These are phyloP conservation scores for Melanogaster broomeanus DNA, from an alignment of 768 basidiomycete species.

Conservation along the genomic window DNA sequence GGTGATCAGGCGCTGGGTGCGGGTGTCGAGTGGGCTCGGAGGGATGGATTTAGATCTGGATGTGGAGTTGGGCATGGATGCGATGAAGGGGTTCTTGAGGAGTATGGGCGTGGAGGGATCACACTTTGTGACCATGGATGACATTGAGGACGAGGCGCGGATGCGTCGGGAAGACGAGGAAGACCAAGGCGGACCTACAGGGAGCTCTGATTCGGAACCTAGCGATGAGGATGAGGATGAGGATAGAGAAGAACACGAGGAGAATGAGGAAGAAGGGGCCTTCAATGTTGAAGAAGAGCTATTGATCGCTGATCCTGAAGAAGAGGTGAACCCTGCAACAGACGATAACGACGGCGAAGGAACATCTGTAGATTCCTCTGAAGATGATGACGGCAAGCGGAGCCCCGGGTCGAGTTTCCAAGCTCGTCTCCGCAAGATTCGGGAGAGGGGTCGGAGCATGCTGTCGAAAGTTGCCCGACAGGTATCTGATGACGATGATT, in stretches of 20 bases:
- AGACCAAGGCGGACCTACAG: conserved; percentile 23
- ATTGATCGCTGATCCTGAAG: conserved; percentile 38
- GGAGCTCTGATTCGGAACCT: conserved; percentile 28
- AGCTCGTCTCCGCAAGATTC: conserved; percentile 34
- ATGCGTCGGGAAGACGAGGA: conserved; percentile 53
- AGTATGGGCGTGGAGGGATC: conserved; percentile 52
- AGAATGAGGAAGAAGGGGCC: conserved; percentile 37
- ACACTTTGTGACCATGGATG: conserved; percentile 60
- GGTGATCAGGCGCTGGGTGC: conserved; percentile 29
- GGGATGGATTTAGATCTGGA: conserved; percentile 73
- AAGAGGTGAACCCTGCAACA: neutral
- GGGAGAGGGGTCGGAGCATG: conserved; percentile 22
- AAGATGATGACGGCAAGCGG: conserved; percentile 35
- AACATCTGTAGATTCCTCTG: conserved; percentile 33
- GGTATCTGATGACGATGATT: conserved; percentile 25
- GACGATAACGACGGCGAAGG: conserved; percentile 23
- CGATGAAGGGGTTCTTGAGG: conserved; percentile 55
- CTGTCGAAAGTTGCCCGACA: conserved; percentile 9
- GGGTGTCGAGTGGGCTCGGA: conserved; percentile 32
- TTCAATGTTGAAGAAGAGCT: conserved; percentile 48
- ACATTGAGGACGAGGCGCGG: conserved; percentile 55
- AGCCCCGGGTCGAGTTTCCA: conserved; percentile 39
- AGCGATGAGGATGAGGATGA: conserved; percentile 33
- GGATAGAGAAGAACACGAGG: conserved; percentile 31
- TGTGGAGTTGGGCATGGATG: conserved; percentile 43